phyloP scores from a whole-genome alignment of 2,329 filamentous ascomycete species.

The Amauroascus verrucosus region DNA sequence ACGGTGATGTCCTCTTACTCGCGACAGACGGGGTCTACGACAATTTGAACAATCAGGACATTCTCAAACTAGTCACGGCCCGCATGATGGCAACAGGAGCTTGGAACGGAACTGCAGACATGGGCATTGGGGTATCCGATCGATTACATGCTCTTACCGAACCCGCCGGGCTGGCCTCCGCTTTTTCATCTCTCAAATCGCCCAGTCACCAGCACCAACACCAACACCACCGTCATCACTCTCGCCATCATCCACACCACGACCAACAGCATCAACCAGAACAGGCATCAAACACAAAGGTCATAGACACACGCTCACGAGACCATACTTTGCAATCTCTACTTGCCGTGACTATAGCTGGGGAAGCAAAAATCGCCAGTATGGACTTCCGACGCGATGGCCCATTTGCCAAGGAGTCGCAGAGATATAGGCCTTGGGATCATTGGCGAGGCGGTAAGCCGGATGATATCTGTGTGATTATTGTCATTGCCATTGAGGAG shows the following conservation, averaged over 20 bases:
- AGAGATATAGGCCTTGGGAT: constrained; percentile 75
- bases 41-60: constrained; percentile 84
- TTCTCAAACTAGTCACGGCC: constrained; percentile 66
- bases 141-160: constrained; percentile 47
- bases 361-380: constrained; percentile 75
- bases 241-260: constrained; percentile 15
- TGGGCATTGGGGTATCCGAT: constrained; percentile 54
- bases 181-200: constrained; percentile 14
- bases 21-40: constrained; percentile 95
- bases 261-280: too few species aligned
- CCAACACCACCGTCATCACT: constrained; percentile 12
- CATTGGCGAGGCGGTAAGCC: constrained; percentile 86
- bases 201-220: constrained; percentile 14
- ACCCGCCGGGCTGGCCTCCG: constrained; percentile 34
- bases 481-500: constrained; percentile 63
- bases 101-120: constrained; percentile 55
- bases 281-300: neutral
- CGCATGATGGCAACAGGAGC: constrained; percentile 65
- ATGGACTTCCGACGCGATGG: constrained; percentile 72
- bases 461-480: constrained; percentile 86
- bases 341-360: constrained; percentile 67
- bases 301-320: constrained; percentile 8
- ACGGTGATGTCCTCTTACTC: constrained; percentile 88
- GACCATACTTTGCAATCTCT: constrained; percentile 59
- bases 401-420: constrained; percentile 90